Conservation (phyloP, 345 rosid species). For the Carallia brachiata region DNA sequence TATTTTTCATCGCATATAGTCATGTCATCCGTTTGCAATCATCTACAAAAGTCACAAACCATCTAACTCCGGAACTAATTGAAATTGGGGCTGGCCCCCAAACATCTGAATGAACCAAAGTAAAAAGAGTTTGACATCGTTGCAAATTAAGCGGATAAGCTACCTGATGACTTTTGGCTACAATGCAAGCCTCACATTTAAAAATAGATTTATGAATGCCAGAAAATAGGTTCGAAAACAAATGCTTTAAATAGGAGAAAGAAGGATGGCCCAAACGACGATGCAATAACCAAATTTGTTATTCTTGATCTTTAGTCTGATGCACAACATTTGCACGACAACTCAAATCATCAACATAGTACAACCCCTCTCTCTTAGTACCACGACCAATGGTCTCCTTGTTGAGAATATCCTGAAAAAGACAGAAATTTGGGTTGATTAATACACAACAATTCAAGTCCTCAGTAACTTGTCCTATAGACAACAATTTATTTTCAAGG, state of each 20-base stretch:
- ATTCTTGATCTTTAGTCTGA: neutral
- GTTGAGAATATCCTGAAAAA: neutral
- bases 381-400: neutral
- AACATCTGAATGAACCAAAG: neutral
- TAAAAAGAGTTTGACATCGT: neutral
- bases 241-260: neutral
- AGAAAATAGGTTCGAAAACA: neutral
- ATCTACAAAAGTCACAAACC: too few species aligned
- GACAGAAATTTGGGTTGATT: neutral
- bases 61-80: too few species aligned
- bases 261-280: neutral
- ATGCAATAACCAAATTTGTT: neutral
- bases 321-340: neutral
- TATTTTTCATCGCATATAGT: too few species aligned
- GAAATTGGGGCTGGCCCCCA: too few species aligned
- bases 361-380: neutral
- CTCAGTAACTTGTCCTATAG: neutral
- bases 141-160: neutral
- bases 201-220: neutral
- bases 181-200: neutral
- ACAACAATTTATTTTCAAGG: neutral
- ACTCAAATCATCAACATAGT: neutral
- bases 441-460: neutral
- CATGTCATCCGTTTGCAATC: too few species aligned
- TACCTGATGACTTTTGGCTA: neutral